phyloP scores from a whole-genome alignment of 371 early-diverging fungal genomes.

The Quaeritorhiza haematococci region DNA sequence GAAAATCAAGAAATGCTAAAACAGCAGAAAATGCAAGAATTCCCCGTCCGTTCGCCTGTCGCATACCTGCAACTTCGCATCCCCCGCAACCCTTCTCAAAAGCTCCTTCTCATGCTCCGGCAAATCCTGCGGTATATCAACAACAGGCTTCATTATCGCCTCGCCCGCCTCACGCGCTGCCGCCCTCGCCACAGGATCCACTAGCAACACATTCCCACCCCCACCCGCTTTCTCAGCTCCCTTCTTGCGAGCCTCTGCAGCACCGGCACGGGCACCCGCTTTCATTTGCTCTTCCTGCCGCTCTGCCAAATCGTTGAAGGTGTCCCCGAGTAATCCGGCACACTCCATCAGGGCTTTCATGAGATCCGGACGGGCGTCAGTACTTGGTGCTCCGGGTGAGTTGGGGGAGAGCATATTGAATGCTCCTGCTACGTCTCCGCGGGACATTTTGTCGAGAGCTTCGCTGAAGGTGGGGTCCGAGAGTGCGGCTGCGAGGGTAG shows the following conservation, averaged over 20 bases:
- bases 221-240: no score
- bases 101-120: constrained; percentile 21
- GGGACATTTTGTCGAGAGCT: constrained; percentile 15
- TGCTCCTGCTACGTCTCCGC: constrained; percentile 17
- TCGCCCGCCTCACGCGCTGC: constrained; percentile 3
- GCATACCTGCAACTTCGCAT: constrained; percentile 19
- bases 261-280: no score
- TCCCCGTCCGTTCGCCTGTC: no score
- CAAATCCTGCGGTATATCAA: constrained; percentile 20
- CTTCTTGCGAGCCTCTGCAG: no score
- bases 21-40: no score
- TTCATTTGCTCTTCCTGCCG: no score
- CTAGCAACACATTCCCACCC: no score
- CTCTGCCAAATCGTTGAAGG: no score
- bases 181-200: constrained; percentile 19
- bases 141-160: not conserved
- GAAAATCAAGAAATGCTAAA: no score
- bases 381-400: no score
- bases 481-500: constrained; percentile 20
- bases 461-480: constrained; percentile 25
- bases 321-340: constrained; percentile 25
- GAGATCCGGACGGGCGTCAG: constrained; percentile 19
- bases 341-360: constrained; percentile 24
- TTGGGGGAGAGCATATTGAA: constrained; percentile 23
- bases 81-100: constrained; percentile 13